phyloP scores from a whole-genome alignment of 768 basidiomycete species.

The Leccinellum albellum region DNA sequence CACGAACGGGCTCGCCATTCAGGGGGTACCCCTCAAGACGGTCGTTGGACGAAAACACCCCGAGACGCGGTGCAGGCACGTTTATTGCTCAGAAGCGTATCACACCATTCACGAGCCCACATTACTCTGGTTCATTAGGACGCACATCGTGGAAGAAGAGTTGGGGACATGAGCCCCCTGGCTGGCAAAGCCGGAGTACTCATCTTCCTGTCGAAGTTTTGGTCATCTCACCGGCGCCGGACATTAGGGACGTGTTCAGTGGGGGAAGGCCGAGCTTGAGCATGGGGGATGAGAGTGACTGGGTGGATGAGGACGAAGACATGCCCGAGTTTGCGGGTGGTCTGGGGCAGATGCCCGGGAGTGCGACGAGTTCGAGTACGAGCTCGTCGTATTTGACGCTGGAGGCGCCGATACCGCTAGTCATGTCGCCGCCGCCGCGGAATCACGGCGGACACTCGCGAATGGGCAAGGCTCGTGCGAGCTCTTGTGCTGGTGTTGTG shows the following conservation, averaged over 20 bases:
- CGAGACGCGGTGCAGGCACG: constrained; percentile 45
- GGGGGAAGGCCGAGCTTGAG: constrained; percentile 51
- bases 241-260: constrained; percentile 77
- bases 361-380: constrained; percentile 24
- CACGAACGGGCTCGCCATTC: constrained; percentile 64
- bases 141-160: constrained; percentile 86
- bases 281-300: constrained; percentile 77
- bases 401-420: constrained; percentile 42
- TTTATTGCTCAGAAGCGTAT: constrained; percentile 81
- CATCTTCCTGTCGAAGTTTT: constrained; percentile 76
- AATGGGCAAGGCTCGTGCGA: constrained; percentile 27
- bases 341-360: constrained; percentile 54
- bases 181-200: constrained; percentile 67
- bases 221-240: constrained; percentile 52
- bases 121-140: constrained; percentile 45
- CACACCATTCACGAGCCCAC: constrained; percentile 66
- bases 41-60: constrained; percentile 46
- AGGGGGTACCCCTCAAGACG: constrained; percentile 45
- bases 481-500: constrained; percentile 23
- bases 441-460: constrained; percentile 41
- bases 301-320: constrained; percentile 88
- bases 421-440: constrained; percentile 46
- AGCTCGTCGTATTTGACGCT: constrained; percentile 23
- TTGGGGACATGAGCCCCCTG: constrained; percentile 84
- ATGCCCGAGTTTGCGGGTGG: constrained; percentile 69